Conservation (phyloP, 768 basidiomycete species). For the Guyanaporus albipodus region DNA sequence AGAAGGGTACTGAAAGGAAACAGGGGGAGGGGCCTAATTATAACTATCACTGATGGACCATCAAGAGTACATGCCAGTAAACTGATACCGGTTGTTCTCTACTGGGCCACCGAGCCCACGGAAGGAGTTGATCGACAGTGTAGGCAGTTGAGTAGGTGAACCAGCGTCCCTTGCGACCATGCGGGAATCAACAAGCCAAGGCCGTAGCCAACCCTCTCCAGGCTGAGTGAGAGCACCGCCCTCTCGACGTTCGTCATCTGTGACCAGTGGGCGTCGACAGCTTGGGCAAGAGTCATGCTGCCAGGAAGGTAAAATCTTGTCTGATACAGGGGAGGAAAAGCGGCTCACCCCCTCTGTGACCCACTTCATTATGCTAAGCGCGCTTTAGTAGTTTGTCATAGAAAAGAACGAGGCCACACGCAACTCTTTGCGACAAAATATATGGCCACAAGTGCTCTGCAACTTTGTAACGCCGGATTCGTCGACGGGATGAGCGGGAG, state of each 20-base stretch:
- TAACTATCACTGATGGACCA: neutral
- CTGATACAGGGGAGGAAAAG: conserved; percentile 11
- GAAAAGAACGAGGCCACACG: conserved; percentile 21
- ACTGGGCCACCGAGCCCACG: conserved; percentile 6
- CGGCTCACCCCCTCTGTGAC: conserved; percentile 53
- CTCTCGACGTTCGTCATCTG: conserved; percentile 15
- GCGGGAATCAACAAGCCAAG: conserved; percentile 21
- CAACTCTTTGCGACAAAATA: conserved; percentile 84
- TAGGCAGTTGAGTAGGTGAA: conserved; percentile 16
- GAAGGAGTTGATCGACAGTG: conserved; percentile 13
- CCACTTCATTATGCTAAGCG: conserved; percentile 61
- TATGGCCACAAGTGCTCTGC: conserved; percentile 52
- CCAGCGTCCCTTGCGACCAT: conserved; percentile 16
- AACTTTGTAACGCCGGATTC: conserved; percentile 68
- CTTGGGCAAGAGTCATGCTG: conserved; percentile 66
- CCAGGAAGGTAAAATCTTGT: conserved; percentile 5
- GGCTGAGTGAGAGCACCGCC: neutral
- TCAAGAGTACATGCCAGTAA: conserved; percentile 59
- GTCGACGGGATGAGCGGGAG: conserved; percentile 68
- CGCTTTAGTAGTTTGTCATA: conserved; percentile 13
- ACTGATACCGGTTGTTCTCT: conserved; percentile 33
- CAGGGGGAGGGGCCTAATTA: conserved; percentile 14
- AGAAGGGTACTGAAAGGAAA: conserved; percentile 20
- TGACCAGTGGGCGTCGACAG: conserved; percentile 51
- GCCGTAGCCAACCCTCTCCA: conserved; percentile 15